Evolutionary conservation across 1,284 basidiomycete species (phyloP).

Genomic region (Sphagnurus paluster): DNA sequence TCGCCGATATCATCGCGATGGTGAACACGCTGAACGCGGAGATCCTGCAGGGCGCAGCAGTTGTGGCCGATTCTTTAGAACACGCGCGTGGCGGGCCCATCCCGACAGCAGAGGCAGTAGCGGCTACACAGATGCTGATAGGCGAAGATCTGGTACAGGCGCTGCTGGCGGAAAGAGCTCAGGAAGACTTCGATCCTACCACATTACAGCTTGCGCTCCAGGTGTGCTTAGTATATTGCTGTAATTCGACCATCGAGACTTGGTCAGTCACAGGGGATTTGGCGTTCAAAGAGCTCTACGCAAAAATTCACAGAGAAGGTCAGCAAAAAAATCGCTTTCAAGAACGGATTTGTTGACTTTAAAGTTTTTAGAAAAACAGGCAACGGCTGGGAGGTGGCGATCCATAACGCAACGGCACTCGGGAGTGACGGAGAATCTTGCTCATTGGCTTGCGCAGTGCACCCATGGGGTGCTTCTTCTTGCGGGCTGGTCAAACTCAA

Average conservation of each 20-base stretch:
- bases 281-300: not conserved
- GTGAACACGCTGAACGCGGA: slow-evolving; percentile 25
- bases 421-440: not conserved
- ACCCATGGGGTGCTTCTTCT: slow-evolving; percentile 10
- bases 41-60: slow-evolving; percentile 26
- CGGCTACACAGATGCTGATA: not conserved
- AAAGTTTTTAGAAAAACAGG: slow-evolving; percentile 17
- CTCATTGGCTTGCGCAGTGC: not conserved
- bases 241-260: slow-evolving; percentile 15
- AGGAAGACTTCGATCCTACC: slow-evolving; percentile 18
- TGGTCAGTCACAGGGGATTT: slow-evolving; percentile 21
- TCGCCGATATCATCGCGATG: slow-evolving; percentile 25
- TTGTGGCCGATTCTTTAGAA: slow-evolving; percentile 22
- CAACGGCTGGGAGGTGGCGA: slow-evolving; percentile 23
- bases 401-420: slow-evolving; percentile 20
- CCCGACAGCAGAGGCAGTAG: not conserved
- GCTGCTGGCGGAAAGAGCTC: not conserved
- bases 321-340: not conserved
- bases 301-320: not conserved
- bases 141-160: slow-evolving; percentile 11
- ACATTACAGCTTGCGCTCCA: slow-evolving; percentile 25
- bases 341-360: not conserved
- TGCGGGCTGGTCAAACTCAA: slow-evolving; percentile 8
- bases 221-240: slow-evolving; percentile 20
- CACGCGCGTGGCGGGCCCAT: not conserved